These are phyloP conservation scores for Trichoderma semiorbis DNA, from an alignment of 2,329 filamentous ascomycete genomes.

Conservation along the genomic window DNA sequence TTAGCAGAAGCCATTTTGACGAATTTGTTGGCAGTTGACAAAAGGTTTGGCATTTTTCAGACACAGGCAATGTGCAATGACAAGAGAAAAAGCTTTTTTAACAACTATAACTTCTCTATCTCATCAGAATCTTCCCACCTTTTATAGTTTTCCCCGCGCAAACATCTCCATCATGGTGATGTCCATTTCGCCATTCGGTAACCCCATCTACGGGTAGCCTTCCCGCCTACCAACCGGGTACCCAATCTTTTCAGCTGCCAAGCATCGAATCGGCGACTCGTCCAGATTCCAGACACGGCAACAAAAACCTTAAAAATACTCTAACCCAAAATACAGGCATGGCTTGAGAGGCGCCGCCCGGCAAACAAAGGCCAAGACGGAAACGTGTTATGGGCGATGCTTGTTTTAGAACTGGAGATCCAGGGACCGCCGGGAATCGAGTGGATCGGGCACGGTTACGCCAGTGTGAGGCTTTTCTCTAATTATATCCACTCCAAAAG, in stretches of 20 bases:
- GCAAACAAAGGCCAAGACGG: background rate
- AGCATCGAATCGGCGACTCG: background rate
- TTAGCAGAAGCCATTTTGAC: background rate
- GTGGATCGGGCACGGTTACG: background rate
- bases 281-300: background rate
- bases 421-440: background rate
- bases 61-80: background rate
- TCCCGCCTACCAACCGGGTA: background rate
- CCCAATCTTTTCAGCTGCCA: background rate
- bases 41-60: background rate
- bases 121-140: background rate
- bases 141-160: background rate
- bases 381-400: background rate
- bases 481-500: background rate
- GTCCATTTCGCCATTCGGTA: background rate
- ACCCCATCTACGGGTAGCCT: background rate
- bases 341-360: background rate
- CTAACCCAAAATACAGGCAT: background rate
- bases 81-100: background rate
- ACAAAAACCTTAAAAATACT: constrained; percentile 5
- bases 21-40: background rate
- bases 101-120: no score
- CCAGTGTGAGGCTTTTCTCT: background rate
- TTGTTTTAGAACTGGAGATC: background rate
- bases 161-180: background rate